Evolutionary conservation across 1,139 yeast genomes (phyloP).

Genomic region (Kurtzmaniella quercitrusa): DNA sequence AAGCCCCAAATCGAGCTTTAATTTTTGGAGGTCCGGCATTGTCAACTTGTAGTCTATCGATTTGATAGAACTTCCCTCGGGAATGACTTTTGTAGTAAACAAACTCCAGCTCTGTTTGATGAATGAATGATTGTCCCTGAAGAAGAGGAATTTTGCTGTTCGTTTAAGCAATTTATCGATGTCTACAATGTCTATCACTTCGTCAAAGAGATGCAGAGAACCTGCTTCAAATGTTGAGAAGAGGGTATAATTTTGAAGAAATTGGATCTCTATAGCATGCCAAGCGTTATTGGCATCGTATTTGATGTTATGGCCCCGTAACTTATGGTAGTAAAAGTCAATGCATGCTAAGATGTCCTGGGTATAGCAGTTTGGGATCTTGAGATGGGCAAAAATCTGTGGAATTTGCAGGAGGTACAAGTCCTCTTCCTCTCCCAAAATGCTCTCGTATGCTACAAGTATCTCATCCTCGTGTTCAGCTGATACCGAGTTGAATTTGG

Average conservation of each 20-base stretch:
- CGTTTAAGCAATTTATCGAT: conserved; percentile 34
- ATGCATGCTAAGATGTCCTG: conserved; percentile 29
- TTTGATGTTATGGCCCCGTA: conserved; percentile 10
- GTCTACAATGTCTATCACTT: conserved; percentile 37
- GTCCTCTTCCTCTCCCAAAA: conserved; percentile 26
- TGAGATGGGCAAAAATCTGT: conserved; percentile 19
- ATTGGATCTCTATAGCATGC: conserved; percentile 23
- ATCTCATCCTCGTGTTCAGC: conserved; percentile 30
- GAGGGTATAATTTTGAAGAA: conserved; percentile 30
- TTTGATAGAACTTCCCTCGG: conserved; percentile 7
- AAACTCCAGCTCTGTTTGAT: conserved; percentile 34
- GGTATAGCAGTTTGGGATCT: conserved; percentile 31
- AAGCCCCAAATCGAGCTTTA: conserved; percentile 26
- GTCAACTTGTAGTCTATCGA: conserved; percentile 17
- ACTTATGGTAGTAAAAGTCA: conserved; percentile 31
- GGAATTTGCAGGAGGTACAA: conserved; percentile 25
- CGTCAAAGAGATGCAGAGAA: conserved; percentile 10
- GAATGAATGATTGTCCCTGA: conserved; percentile 26
- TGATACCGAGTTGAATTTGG: conserved; percentile 13
- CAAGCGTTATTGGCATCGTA: conserved; percentile 10
- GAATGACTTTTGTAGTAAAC: conserved; percentile 16
- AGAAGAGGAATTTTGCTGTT: conserved; percentile 26
- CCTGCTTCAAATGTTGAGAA: conserved; percentile 14
- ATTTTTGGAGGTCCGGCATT: conserved; percentile 28
- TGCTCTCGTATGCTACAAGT: conserved; percentile 22